These are phyloP conservation scores for Tetrapisispora nanseiensis DNA, from an alignment of 805 yeast genomes.

Conservation along the genomic window DNA sequence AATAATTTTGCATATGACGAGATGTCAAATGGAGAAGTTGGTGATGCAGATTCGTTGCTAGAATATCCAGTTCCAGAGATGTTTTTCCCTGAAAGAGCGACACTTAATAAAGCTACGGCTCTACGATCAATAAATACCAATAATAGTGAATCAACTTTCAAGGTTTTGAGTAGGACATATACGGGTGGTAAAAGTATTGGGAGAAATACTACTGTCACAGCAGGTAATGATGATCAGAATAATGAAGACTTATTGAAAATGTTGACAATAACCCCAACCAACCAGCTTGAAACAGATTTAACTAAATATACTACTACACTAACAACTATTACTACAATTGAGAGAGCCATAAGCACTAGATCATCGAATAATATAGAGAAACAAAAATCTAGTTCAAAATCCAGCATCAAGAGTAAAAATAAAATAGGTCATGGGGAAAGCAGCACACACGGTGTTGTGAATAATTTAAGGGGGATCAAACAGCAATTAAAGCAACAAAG, in stretches of 20 bases:
- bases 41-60: constrained; percentile 12
- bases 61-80: constrained; percentile 12
- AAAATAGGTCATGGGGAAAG: neutral
- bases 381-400: neutral
- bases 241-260: constrained; percentile 2
- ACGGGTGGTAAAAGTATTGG: constrained; percentile 3
- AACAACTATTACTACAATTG: constrained; percentile 13
- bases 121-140: constrained; percentile 24
- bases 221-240: neutral
- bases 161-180: constrained; percentile 17
- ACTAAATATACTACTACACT: constrained; percentile 2
- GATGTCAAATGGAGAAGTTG: constrained; percentile 8
- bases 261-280: constrained; percentile 4
- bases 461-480: neutral
- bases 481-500: neutral
- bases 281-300: neutral
- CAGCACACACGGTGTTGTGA: neutral
- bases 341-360: constrained; percentile 22
- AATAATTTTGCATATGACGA: neutral
- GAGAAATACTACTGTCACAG: neutral
- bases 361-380: neutral
- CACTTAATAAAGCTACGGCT: constrained; percentile 21
- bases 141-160: constrained; percentile 25
- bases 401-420: neutral
- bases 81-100: constrained; percentile 18